Evolutionary conservation across 1,284 basidiomycete species (phyloP), one percentile per base, ranked within the genome.

Genomic region (Ustilago cynodontis): DNA sequence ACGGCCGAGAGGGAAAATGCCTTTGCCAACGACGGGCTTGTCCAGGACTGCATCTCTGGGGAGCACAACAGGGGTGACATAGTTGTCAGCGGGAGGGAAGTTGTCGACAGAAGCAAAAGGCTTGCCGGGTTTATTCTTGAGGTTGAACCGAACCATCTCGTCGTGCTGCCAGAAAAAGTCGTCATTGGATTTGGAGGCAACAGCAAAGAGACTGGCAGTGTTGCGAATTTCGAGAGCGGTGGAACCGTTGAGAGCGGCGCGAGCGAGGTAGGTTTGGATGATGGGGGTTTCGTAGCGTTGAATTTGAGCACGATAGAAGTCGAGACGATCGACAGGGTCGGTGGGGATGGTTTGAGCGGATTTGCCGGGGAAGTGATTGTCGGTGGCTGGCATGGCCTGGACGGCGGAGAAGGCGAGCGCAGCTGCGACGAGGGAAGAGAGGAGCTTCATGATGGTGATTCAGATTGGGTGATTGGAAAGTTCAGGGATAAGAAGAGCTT

Each of bases 221-320:
- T 22, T 39, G 10, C 5, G 2, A 20, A 10, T 4, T 26, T 71
- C 68, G 43, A 2, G 0, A 1, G 6, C 8, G 9, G 49, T 13
- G 9, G 58, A 45, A 16, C 11, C 49, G n/a, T 29, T 24, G 20
- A 71, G 53, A 2, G 55, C 49, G 13, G 37, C 13, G 0, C 69
- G 63, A 1, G 69, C 41, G 24, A 71, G 69, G 52, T 51, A 65
- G 8, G 69, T 29, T 28, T 71, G 63, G n/a, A 71, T 45, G 56
- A 71, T 54, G 22, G 69, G 59, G 1, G 63, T 55, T 41, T 71
- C 69, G 59, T 62, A 65, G 16, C 59, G 49, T 55, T 49, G 41
- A 14, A 71, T 45, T 18, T 65, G 49, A 2, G 14, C 33, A 16
- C 63, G 68, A 13, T 65, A 31, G 11, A 22, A n/a, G 53, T 39